Evolutionary conservation across 441 rosid genomes (phyloP), one percentile per base, ranked within the genome.

Genomic region (Manihot esculenta): DNA sequence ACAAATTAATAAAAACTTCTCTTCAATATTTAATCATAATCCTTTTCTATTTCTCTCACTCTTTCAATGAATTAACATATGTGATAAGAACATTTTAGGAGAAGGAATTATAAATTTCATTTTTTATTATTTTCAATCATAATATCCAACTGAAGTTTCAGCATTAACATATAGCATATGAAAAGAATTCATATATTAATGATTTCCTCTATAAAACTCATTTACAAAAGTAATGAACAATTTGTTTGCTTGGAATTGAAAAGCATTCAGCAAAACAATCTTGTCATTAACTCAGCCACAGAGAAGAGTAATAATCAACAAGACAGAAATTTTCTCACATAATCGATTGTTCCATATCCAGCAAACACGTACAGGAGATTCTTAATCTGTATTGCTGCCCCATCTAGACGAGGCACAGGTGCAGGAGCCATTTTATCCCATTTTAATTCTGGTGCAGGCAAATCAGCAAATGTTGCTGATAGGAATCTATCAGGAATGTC

Each of bases 391-490:
- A 89, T 77, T 0, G 97, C 96, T 66, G 95, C 96, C 50, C 98
- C 98, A 75, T 91, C 97, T 14, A 95, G 76, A 27, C 98, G 96
- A 81, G 98, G 98, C 54, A 95, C 97, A 24, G 96, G 97, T 0
- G 98, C 87, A 80, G 81, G 13, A 38, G 85, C 66, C 99, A 95
- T 95, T 83, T 87, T 88, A 82, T 91, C 87, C 99, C 98, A 93
- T 68, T 87, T 66, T 23, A 95, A 76, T 62, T 86, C 79, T 12
- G 97, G 91, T 54, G 86, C 97, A 61, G 88, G 87, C 73, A 93
- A 84, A 86, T 95, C 98, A 71, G 96, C 92, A 84, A 87, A 95
- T 41, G 98, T 93, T 23, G 93, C 97, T 38, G 99, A 86, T 58
- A 95, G 83, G 61, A 85, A 76, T 80, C 98, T 84, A 63, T 77